Conservation (phyloP, 805 yeast genomes). For the Zygotorulaspora chibaensis region DNA sequence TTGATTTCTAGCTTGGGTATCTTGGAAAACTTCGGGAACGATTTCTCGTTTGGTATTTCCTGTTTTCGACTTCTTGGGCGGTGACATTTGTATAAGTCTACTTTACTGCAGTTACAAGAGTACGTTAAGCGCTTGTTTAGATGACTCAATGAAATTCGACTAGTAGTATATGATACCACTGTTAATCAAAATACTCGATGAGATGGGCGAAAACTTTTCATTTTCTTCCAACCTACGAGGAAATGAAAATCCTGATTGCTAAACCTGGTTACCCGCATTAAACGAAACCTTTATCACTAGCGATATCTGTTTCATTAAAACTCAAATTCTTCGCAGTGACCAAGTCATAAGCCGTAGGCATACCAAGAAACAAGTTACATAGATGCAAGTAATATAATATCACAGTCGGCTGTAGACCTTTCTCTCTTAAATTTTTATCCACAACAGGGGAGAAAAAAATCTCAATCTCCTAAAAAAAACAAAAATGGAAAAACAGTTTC, state of each 20-base stretch:
- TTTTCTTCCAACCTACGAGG: neutral
- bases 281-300: neutral
- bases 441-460: no score
- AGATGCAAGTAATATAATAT: no score
- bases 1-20: conserved; percentile 65
- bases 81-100: conserved; percentile 3
- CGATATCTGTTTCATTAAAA: no score
- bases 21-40: conserved; percentile 62
- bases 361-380: no score
- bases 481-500: no score
- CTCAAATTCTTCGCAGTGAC: no score
- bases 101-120: neutral
- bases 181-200: neutral
- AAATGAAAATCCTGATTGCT: neutral
- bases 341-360: no score
- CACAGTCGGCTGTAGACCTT: no score
- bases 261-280: neutral
- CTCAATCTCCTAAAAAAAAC: no score
- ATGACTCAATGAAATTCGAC: neutral
- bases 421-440: no score
- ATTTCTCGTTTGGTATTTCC: conserved; percentile 54
- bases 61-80: conserved; percentile 18
- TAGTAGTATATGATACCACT: neutral
- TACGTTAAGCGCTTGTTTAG: neutral
- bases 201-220: conserved; percentile 2